phyloP scores from a whole-genome alignment of 2,329 filamentous ascomycete genomes.

The Coniochaeta hoffmannii region DNA sequence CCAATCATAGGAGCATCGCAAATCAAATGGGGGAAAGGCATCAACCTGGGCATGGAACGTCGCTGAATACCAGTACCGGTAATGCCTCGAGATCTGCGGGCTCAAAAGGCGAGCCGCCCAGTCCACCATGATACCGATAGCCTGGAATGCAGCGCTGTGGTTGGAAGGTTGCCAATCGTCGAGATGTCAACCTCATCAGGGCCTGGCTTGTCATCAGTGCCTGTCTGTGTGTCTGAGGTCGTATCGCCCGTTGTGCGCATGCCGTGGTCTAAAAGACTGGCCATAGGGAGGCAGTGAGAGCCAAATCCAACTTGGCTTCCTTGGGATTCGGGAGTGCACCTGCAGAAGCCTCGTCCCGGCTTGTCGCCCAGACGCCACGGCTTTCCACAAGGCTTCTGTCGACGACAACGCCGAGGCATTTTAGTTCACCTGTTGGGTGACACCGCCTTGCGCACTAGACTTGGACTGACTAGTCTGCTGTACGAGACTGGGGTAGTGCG shows the following conservation, averaged over 20 bases:
- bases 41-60: no score
- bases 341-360: neutral
- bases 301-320: neutral
- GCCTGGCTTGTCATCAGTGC: no score
- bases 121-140: constrained; percentile 9
- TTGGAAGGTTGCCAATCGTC: neutral
- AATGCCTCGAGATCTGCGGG: constrained; percentile 25
- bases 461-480: no score
- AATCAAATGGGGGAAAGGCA: no score
- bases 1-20: neutral
- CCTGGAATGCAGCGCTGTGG: neutral
- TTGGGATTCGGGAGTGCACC: neutral
- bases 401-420: neutral
- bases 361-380: neutral
- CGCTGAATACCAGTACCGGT: constrained; percentile 7
- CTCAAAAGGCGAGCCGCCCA: constrained; percentile 22
- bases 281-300: neutral
- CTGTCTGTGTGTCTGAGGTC: no score
- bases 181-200: no score
- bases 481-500: no score
- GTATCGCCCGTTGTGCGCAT: no score
- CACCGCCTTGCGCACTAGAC: neutral
- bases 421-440: neutral
- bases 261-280: neutral
- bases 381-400: neutral